Percentiles rank a stretch among this genome's conserved stretches.
phyloP scores from a whole-genome alignment of 179 eudicot genomes.

The Monotropa hypopitys region DNA sequence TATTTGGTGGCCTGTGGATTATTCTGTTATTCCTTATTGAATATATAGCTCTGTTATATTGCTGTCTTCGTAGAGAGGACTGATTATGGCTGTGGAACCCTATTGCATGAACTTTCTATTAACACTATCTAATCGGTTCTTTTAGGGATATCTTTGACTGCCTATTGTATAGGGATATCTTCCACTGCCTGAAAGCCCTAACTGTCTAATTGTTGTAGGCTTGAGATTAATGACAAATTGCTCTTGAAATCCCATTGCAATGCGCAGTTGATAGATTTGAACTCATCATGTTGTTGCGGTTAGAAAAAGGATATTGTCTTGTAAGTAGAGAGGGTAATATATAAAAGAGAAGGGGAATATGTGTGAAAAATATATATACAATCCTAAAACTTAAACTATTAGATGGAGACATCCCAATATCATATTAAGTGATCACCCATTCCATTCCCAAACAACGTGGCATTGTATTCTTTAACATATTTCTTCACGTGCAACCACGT shows the following conservation, averaged over 20 bases:
- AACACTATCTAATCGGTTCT: background rate
- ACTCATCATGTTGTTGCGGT: background rate
- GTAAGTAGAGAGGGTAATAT: background rate
- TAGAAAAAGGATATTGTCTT: background rate
- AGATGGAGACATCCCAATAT: no score
- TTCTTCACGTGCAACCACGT: no score
- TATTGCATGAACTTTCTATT: background rate
- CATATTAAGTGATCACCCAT: no score
- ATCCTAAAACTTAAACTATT: no score
- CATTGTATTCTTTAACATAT: no score
- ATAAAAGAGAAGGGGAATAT: no score
- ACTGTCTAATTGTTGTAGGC: background rate
- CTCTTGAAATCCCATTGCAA: background rate
- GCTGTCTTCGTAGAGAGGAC: background rate
- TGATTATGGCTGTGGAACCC: background rate
- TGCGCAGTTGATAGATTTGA: no score
- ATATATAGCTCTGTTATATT: background rate
- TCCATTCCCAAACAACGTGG: no score
- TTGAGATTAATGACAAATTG: background rate
- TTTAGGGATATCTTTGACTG: background rate
- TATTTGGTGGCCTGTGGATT: background rate
- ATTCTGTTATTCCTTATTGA: background rate
- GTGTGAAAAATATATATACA: no score
- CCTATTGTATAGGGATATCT: background rate
- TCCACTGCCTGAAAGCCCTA: background rate